Conservation (phyloP, 352 stramenopile species). For the Elongisporangium anandrum region DNA sequence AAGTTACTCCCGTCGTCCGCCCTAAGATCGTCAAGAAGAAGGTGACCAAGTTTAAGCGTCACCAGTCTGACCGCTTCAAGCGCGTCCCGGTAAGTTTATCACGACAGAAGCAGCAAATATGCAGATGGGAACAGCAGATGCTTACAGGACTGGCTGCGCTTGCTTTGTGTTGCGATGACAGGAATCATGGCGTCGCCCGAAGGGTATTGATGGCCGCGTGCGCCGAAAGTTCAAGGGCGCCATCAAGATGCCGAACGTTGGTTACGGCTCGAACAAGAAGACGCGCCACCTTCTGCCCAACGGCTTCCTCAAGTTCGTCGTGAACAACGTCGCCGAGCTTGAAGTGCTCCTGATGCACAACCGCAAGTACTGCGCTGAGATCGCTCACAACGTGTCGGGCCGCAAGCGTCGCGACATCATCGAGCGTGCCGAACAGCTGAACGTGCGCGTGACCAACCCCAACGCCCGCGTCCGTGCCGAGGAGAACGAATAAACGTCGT, state of each 20-base stretch:
- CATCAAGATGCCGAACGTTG: constrained; percentile 98
- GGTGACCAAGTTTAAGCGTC: constrained; percentile 99
- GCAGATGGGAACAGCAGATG: background rate
- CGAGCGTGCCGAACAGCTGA: constrained; percentile 97
- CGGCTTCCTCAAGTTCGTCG: constrained; percentile 99
- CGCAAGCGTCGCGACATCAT: constrained; percentile 97
- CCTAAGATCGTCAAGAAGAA: constrained; percentile 99
- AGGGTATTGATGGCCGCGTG: constrained; percentile 99
- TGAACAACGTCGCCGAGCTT: constrained; percentile 98
- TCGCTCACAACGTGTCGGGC: constrained; percentile 97
- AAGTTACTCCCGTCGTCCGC: constrained; percentile 87
- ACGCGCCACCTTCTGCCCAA: constrained; percentile 97
- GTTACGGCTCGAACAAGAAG: constrained; percentile 99
- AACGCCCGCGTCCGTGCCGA: constrained; percentile 96
- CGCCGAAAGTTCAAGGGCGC: constrained; percentile 99
- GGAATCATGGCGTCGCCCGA: constrained; percentile 97
- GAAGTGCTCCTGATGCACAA: constrained; percentile 94
- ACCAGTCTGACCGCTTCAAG: constrained; percentile 98
- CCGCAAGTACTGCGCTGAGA: constrained; percentile 99
- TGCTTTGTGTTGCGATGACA: constrained; percentile 15
- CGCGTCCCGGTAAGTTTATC: constrained; percentile 87
- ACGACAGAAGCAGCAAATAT: background rate
- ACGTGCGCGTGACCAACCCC: constrained; percentile 98
- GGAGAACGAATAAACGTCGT: constrained; percentile 89
- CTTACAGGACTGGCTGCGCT: constrained; percentile 1